Evolutionary conservation across 2,329 filamentous ascomycete genomes (phyloP).

Genomic region (Xylogone sp.): DNA sequence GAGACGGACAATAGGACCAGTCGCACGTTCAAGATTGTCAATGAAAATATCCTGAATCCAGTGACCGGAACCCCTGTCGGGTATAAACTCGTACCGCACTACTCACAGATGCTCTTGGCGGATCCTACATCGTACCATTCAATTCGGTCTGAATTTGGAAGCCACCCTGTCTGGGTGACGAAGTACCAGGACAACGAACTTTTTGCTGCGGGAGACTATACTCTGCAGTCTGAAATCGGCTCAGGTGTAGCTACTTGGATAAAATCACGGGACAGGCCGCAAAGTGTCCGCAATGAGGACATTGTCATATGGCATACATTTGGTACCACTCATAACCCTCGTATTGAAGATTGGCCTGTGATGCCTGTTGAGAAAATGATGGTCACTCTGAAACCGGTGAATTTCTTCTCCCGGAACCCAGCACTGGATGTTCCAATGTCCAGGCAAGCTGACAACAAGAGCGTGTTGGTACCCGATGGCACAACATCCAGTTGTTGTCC

Average conservation of each 20-base stretch:
- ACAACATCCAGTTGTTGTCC: constrained; percentile 22
- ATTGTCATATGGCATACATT: constrained; percentile 89
- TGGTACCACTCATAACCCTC: constrained; percentile 80
- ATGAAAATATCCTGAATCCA: constrained; percentile 73
- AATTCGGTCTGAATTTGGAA: constrained; percentile 84
- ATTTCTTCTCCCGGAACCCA: constrained; percentile 47
- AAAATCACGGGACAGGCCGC: constrained; percentile 60
- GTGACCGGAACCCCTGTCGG: constrained; percentile 77
- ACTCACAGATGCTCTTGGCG: constrained; percentile 72
- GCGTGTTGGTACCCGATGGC: constrained; percentile 32
- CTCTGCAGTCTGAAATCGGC: constrained; percentile 20
- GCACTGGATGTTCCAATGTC: constrained; percentile 38
- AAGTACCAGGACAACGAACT: constrained; percentile 59
- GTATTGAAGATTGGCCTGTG: constrained; percentile 83
- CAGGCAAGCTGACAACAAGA: constrained; percentile 1
- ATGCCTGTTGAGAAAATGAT: constrained; percentile 87
- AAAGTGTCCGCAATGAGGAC: constrained; percentile 61
- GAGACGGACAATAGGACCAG: constrained; percentile 40
- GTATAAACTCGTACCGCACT: constrained; percentile 84
- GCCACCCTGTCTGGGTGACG: constrained; percentile 84
- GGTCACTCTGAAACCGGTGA: constrained; percentile 50
- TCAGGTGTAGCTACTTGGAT: not conserved
- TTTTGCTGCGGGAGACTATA: constrained; percentile 29
- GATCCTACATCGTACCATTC: constrained; percentile 72
- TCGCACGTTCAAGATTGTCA: constrained; percentile 90